These are phyloP conservation scores for Hortaea werneckii DNA, from an alignment of 2,329 filamentous ascomycete genomes.

Conservation along the genomic window DNA sequence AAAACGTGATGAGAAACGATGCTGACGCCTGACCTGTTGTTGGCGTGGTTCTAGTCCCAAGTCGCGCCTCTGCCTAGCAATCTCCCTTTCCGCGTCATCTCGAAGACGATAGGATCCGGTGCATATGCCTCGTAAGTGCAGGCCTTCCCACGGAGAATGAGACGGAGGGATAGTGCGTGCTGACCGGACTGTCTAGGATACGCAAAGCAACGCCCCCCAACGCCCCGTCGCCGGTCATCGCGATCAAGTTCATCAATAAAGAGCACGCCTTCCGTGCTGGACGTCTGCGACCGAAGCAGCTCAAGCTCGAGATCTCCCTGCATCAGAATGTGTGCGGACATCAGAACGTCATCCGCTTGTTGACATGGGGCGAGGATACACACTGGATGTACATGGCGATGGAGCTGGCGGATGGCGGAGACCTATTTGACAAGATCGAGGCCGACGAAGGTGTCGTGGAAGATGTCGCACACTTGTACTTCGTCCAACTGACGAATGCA, in stretches of 20 bases:
- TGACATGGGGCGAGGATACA: slow-evolving; percentile 72
- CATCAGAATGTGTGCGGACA: slow-evolving; percentile 76
- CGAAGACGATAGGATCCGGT: slow-evolving; percentile 90
- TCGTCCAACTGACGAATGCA: slow-evolving; percentile 79
- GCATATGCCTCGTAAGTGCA: slow-evolving; percentile 82
- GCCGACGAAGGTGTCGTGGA: slow-evolving; percentile 90
- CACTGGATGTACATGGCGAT: slow-evolving; percentile 97
- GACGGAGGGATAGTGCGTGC: background rate
- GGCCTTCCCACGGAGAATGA: background rate
- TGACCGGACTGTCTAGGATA: slow-evolving; percentile 48
- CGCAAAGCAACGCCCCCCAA: slow-evolving; percentile 81
- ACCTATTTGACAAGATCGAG: slow-evolving; percentile 98
- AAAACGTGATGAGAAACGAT: background rate
- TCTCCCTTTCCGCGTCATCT: slow-evolving; percentile 87
- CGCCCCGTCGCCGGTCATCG: slow-evolving; percentile 66
- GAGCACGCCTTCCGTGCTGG: slow-evolving; percentile 84
- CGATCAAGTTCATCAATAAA: slow-evolving; percentile 98
- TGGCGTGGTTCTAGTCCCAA: slow-evolving; percentile 54
- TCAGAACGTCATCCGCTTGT: slow-evolving; percentile 88
- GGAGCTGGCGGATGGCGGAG: slow-evolving; percentile 90
- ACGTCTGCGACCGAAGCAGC: slow-evolving; percentile 77
- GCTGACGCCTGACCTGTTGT: slow-evolving; percentile 2
- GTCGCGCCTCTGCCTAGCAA: slow-evolving; percentile 73
- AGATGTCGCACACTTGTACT: slow-evolving; percentile 94
- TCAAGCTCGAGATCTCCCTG: slow-evolving; percentile 82